Percentiles rank a stretch among this genome's conserved stretches.
phyloP scores from a whole-genome alignment of 768 basidiomycete species.

The Suillus spraguei region DNA sequence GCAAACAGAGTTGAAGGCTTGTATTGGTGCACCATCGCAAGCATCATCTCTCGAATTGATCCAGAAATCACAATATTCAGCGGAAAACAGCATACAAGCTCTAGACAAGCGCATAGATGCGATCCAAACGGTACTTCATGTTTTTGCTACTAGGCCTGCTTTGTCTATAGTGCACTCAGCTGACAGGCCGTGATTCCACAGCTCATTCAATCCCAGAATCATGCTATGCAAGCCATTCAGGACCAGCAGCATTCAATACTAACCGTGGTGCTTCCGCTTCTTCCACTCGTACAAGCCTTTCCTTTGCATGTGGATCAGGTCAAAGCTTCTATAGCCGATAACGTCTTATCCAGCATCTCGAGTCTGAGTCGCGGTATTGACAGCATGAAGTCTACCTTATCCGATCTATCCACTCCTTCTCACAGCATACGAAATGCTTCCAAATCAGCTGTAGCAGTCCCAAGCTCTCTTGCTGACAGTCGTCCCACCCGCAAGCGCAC shows the following conservation, averaged over 20 bases:
- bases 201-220: conserved; percentile 54
- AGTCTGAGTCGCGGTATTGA: conserved; percentile 21
- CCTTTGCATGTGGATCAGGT: conserved; percentile 51
- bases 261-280: conserved; percentile 54
- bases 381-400: conserved; percentile 14
- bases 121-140: conserved; percentile 47
- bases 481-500: background rate
- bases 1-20: conserved; percentile 60
- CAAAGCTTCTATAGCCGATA: conserved; percentile 21
- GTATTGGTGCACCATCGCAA: conserved; percentile 62
- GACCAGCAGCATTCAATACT: conserved; percentile 63
- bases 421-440: background rate
- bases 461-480: background rate
- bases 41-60: conserved; percentile 38
- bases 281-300: conserved; percentile 62
- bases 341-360: conserved; percentile 21
- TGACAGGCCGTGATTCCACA: conserved; percentile 22
- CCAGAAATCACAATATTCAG: conserved; percentile 43
- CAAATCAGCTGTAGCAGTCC: too few species aligned
- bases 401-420: background rate
- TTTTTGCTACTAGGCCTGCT: conserved; percentile 18
- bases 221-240: conserved; percentile 47
- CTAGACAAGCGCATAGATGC: conserved; percentile 60
- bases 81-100: conserved; percentile 40
- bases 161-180: conserved; percentile 24